These are phyloP conservation scores for Trypanosoma conorhini DNA, from an alignment of 208 protist genomes.

Conservation along the genomic window DNA sequence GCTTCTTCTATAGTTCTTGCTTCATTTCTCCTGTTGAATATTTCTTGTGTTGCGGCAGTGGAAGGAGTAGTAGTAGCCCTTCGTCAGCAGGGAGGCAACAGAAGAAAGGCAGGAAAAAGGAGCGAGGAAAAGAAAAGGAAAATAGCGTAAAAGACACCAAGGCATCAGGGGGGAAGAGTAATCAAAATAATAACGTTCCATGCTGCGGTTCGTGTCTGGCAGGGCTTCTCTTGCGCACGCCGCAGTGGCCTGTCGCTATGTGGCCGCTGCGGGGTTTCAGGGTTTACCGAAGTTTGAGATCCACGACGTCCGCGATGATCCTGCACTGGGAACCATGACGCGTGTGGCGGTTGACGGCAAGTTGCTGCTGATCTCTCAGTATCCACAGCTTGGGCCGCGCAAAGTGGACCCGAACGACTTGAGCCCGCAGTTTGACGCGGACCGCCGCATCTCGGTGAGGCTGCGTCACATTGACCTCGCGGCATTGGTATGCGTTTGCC, in stretches of 20 bases:
- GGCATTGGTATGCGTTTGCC: conserved; percentile 61
- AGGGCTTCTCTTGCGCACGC: conserved; percentile 6
- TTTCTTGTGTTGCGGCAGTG: background rate
- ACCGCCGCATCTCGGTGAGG: conserved; percentile 75
- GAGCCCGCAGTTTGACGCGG: conserved; percentile 81
- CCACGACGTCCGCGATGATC: conserved; percentile 80
- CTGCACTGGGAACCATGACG: conserved; percentile 72
- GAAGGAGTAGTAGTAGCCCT: background rate
- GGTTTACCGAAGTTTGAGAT: conserved; percentile 85
- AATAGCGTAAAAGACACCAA: conserved; percentile 29
- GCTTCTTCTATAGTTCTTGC: no score
- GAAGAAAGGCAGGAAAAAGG: conserved; percentile 21
- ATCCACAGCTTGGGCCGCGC: conserved; percentile 84
- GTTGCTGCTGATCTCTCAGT: conserved; percentile 79
- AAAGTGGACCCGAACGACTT: conserved; percentile 86
- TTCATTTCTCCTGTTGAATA: no score
- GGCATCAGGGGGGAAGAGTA: conserved; percentile 34
- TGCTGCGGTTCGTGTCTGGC: conserved; percentile 42
- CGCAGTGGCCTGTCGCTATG: conserved; percentile 19
- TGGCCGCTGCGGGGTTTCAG: conserved; percentile 26
- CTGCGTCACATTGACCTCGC: conserved; percentile 82
- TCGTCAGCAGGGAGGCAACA: background rate
- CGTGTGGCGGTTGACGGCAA: conserved; percentile 78
- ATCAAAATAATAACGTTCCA: conserved; percentile 24
- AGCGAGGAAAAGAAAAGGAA: conserved; percentile 13